Conservation (phyloP, 2,329 filamentous ascomycete genomes). For the Pestalotiopsis sp. region DNA sequence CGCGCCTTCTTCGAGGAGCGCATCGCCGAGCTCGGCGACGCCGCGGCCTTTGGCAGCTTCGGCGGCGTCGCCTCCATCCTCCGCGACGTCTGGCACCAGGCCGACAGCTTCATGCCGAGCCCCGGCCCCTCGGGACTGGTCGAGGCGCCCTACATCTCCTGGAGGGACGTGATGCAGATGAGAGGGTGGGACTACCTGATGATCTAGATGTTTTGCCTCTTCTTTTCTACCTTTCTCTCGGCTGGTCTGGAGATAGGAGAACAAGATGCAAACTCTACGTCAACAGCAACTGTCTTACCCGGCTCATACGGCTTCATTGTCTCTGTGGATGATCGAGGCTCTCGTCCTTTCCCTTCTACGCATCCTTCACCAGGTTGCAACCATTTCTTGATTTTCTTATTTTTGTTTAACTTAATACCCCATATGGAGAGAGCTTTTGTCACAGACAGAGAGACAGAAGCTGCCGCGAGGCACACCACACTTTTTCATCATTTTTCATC, state of each 20-base stretch:
- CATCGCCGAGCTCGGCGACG: constrained; percentile 72
- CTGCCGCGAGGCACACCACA: constrained; percentile 33
- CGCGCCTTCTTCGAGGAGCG: constrained; percentile 78
- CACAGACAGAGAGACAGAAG: constrained; percentile 24
- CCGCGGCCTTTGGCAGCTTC: constrained; percentile 81
- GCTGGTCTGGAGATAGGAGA: constrained; percentile 42
- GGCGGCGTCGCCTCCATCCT: constrained; percentile 80
- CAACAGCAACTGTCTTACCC: constrained; percentile 19
- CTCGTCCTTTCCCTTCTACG: constrained; percentile 33
- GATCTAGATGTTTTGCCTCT: constrained; percentile 57
- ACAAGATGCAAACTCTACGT: constrained; percentile 9
- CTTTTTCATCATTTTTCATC: not conserved
- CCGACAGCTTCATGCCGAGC: constrained; percentile 54
- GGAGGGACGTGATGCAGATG: constrained; percentile 90
- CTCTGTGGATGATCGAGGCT: constrained; percentile 38
- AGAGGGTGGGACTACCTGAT: constrained; percentile 93
- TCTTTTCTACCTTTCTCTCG: constrained; percentile 20
- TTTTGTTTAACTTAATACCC: constrained; percentile 25
- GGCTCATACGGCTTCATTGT: constrained; percentile 22
- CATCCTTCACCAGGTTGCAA: constrained; percentile 10
- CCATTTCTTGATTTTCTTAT: constrained; percentile 28
- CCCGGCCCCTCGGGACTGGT: constrained; percentile 37
- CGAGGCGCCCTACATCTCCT: constrained; percentile 75
- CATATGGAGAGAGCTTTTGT: constrained; percentile 27
- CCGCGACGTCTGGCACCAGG: constrained; percentile 82